Evolutionary conservation across 2,329 filamentous ascomycete species (phyloP).

Genomic region (Verticillium dahliae): DNA sequence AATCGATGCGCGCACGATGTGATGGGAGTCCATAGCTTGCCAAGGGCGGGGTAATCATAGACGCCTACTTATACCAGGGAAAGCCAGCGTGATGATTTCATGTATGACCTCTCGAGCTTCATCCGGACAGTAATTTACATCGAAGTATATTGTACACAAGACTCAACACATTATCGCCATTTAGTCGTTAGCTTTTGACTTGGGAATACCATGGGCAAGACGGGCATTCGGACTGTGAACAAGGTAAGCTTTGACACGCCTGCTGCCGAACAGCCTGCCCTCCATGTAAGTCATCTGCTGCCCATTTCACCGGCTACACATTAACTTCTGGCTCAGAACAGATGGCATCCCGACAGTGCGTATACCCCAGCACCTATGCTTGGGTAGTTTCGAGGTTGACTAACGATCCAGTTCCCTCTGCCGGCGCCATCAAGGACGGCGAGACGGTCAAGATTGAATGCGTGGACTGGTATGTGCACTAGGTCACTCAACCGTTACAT

Average conservation of each 20-base stretch:
- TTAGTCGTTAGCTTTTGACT: background rate
- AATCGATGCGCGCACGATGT: background rate
- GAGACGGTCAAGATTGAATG: constrained; percentile 94
- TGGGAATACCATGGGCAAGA: constrained; percentile 46
- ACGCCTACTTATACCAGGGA: constrained; percentile 4
- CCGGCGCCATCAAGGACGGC: constrained; percentile 67
- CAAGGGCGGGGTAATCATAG: constrained; percentile 9
- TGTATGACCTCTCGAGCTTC: background rate
- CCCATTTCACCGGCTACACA: background rate
- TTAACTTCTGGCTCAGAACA: constrained; percentile 49
- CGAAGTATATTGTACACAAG: background rate
- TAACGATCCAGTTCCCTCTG: constrained; percentile 57
- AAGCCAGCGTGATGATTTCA: background rate
- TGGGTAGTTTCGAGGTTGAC: background rate
- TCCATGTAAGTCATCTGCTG: constrained; percentile 57
- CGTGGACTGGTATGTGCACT: constrained; percentile 58
- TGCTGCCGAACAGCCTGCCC: constrained; percentile 59
- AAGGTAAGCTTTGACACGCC: constrained; percentile 69
- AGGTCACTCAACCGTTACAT: background rate
- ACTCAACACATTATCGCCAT: background rate
- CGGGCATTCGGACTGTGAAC: constrained; percentile 59
- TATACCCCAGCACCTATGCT: background rate
- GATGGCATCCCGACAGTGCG: constrained; percentile 87
- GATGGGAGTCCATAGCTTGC: background rate
- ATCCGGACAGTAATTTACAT: no score